Conservation (phyloP, 495 filamentous ascomycete genomes). For the Schizothecium vesticola region DNA sequence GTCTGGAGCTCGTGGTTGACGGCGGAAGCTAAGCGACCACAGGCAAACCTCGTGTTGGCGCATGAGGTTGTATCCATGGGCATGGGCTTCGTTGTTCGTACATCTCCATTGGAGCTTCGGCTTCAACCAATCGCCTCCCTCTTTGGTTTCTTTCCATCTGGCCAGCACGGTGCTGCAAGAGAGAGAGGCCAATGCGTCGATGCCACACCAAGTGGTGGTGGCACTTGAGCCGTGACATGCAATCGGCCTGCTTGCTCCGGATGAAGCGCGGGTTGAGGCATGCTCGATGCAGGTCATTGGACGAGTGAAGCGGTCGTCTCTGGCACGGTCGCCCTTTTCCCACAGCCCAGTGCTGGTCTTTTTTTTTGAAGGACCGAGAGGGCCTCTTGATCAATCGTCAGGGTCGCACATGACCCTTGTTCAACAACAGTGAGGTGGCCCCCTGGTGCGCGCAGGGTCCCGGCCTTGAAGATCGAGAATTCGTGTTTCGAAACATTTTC, state of each 20-base stretch:
- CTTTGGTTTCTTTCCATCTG: neutral
- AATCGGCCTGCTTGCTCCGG: neutral
- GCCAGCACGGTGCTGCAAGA: neutral
- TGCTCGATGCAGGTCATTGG: neutral
- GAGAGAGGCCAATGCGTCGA: constrained; percentile 15
- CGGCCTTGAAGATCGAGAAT: neutral
- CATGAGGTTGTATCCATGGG: neutral
- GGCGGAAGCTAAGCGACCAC: neutral
- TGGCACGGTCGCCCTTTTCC: neutral
- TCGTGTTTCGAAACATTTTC: neutral
- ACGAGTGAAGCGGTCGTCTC: neutral
- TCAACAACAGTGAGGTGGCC: neutral
- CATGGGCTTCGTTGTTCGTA: neutral
- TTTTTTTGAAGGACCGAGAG: neutral
- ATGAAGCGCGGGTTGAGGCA: neutral
- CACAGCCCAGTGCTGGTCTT: neutral
- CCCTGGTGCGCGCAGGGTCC: neutral
- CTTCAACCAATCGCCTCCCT: neutral
- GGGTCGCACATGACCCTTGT: neutral
- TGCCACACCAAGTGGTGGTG: constrained; percentile 13
- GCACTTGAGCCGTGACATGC: neutral
- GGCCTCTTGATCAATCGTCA: neutral
- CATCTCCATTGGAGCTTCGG: neutral
- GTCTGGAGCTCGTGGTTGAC: neutral
- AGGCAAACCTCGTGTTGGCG: neutral